These are phyloP conservation scores for Aureobasidium sp. DNA, from an alignment of 2,329 filamentous ascomycete genomes.

Conservation along the genomic window DNA sequence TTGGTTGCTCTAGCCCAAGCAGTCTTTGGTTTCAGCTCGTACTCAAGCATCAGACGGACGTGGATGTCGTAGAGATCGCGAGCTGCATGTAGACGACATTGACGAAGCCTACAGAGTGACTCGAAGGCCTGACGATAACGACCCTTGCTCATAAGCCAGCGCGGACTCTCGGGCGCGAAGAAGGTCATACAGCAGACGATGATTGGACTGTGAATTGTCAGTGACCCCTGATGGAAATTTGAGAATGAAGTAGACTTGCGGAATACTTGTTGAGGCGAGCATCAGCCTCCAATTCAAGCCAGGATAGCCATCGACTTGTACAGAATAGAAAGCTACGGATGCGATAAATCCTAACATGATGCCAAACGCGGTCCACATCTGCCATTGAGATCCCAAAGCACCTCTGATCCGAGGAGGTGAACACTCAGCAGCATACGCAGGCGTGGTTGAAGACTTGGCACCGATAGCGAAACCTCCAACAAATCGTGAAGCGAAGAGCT, in stretches of 20 bases:
- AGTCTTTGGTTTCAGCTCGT: slow-evolving; percentile 10
- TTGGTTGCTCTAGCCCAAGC: slow-evolving; percentile 20
- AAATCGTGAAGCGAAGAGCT: slow-evolving; percentile 14
- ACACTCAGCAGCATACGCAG: slow-evolving; percentile 33
- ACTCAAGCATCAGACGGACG: slow-evolving; percentile 13
- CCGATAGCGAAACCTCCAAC: slow-evolving; percentile 31
- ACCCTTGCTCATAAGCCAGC: slow-evolving; percentile 32
- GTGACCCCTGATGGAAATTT: too few relatives aligned
- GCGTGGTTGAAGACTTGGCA: slow-evolving; percentile 35
- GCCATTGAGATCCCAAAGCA: slow-evolving; percentile 39
- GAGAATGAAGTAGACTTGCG: slow-evolving; percentile 4
- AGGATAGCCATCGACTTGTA: slow-evolving; percentile 37
- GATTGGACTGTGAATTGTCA: slow-evolving; percentile 14
- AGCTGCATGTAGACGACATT: slow-evolving; percentile 29
- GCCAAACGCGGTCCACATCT: slow-evolving; percentile 38
- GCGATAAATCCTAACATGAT: slow-evolving; percentile 37
- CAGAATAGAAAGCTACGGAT: slow-evolving; percentile 35
- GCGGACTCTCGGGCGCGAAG: slow-evolving; percentile 36
- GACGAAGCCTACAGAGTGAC: slow-evolving; percentile 26
- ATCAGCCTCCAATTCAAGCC: slow-evolving; percentile 30
- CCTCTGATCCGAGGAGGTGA: slow-evolving; percentile 31
- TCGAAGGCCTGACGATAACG: slow-evolving; percentile 28
- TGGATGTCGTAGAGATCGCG: slow-evolving; percentile 31
- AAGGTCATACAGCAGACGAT: slow-evolving; percentile 26
- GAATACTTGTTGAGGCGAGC: slow-evolving; percentile 55